Base-by-base conservation (phyloP, 768 basidiomycete species). In the Pleurotus eryngii region DNA sequence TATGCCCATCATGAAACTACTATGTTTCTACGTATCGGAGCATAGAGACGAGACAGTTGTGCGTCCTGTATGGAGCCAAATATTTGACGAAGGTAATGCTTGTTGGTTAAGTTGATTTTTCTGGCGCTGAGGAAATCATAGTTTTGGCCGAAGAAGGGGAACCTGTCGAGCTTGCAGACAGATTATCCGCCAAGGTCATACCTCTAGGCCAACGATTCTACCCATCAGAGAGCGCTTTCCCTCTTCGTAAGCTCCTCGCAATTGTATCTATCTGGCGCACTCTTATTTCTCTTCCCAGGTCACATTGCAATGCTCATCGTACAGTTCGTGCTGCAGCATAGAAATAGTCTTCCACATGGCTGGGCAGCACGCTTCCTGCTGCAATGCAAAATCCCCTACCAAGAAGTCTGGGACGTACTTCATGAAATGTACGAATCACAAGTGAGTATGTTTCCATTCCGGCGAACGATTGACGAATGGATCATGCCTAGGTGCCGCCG, bases 11-110 rank as follows among this genome's bases (percentile, higher is more conserved):
- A 85, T 92, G 69, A 92, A 94, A 67, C 78, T 99, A 5, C 79
- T 97, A 24, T 95, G 96, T 67, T 78, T 98, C 55, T 90, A 97
- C 68, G 90, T 96, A 5, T 95, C 96, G 6, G 94, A 95, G 68
- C 93, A 96, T 67, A 85, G 86, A 3, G 93, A 98, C 61, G 87
- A 92, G 57, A 81, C 78, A 46, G 73, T 96, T 35, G 86, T 93
- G 15, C 80, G 84, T 56, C 85, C 89, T 3, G 93, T 95, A 14
- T 98, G 96, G 96, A 87, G 87, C 61, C 84, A 83, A 61, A 85
- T 98, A 62, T 83, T 97, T 59, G 85, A 90, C 49, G 84, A 89
- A 60, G 84, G 94, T 91, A 1, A 68, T 69, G 49, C 38, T 18
- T 55, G n/a, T 18, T 26, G 46, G 39, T 53, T 45, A 45, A 50